These are phyloP conservation scores for Rhodotorula sp. DNA, from an alignment of 1,284 basidiomycete genomes.

Conservation along the genomic window DNA sequence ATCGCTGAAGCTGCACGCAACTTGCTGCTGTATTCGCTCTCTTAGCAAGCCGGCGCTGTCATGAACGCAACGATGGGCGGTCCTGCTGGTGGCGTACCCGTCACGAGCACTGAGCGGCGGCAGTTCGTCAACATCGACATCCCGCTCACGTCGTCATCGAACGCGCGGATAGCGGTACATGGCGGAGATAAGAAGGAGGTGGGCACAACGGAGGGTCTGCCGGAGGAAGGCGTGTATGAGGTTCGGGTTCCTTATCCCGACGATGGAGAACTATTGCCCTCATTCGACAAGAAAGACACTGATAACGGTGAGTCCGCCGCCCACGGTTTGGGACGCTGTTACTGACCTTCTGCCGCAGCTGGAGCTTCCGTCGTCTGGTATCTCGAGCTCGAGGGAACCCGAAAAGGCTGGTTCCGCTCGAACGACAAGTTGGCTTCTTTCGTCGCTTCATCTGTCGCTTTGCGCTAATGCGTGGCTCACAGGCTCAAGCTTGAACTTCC, in stretches of 20 bases:
- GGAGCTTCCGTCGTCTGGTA: conserved; percentile 9
- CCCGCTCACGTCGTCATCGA: conserved; percentile 5
- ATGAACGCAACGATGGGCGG: conserved; percentile 10
- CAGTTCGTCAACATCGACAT: conserved; percentile 18
- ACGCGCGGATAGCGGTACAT: neutral
- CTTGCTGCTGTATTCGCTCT: no score
- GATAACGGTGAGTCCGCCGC: conserved; percentile 1
- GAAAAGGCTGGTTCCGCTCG: conserved; percentile 22
- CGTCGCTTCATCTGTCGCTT: no score
- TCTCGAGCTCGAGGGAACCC: conserved; percentile 13
- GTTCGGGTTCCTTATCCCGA: conserved; percentile 4
- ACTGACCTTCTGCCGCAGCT: neutral
- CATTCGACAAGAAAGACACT: neutral
- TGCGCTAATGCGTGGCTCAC: neutral
- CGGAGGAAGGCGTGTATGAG: conserved; percentile 20
- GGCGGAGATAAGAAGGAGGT: neutral
- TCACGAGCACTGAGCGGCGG: conserved; percentile 17
- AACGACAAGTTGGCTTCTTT: conserved; percentile 22
- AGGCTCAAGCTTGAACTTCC: conserved; percentile 28
- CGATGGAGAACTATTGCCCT: conserved; percentile 12
- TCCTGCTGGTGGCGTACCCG: conserved; percentile 9
- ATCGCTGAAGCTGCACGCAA: no score
- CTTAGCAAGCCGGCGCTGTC: conserved; percentile 22
- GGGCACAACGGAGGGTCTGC: neutral
- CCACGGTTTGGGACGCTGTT: neutral